Conservation (phyloP, 2,329 filamentous ascomycete genomes). For the Beauveria medogensis region DNA sequence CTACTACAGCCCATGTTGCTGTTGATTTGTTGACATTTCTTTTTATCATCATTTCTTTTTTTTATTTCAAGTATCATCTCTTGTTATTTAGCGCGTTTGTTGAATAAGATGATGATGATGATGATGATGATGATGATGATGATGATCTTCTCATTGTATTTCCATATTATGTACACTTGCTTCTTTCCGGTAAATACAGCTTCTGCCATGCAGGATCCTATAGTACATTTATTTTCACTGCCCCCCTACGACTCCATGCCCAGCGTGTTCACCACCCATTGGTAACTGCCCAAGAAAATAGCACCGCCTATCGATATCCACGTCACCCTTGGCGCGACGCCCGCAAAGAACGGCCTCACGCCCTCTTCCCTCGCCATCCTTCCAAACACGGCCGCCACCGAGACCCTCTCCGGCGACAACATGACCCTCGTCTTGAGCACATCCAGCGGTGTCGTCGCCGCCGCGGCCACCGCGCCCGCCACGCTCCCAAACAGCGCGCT, state of each 20-base stretch:
- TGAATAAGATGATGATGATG: background rate
- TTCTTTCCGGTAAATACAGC: background rate
- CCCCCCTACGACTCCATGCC: conserved; percentile 16
- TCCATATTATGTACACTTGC: background rate
- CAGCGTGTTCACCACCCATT: conserved; percentile 74
- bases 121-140: background rate
- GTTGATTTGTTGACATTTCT: background rate
- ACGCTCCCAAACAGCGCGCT: conserved; percentile 79
- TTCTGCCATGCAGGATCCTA: background rate
- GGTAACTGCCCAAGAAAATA: conserved; percentile 90
- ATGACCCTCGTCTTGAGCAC: conserved; percentile 96
- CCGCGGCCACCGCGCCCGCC: conserved; percentile 79
- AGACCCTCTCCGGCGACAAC: conserved; percentile 65
- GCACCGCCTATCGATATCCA: conserved; percentile 96
- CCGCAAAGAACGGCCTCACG: conserved; percentile 62
- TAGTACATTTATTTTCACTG: conserved; percentile 12
- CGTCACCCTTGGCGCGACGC: conserved; percentile 71
- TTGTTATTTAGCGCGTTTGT: conserved; percentile 1
- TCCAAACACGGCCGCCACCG: conserved; percentile 50
- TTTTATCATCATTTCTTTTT: background rate
- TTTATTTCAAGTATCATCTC: background rate
- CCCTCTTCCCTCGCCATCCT: conserved; percentile 59
- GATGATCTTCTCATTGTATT: background rate
- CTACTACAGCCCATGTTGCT: background rate
- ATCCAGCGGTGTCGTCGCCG: conserved; percentile 83